phyloP scores from a whole-genome alignment of 495 filamentous ascomycete species.

The Hypoxylon cercidicola region DNA sequence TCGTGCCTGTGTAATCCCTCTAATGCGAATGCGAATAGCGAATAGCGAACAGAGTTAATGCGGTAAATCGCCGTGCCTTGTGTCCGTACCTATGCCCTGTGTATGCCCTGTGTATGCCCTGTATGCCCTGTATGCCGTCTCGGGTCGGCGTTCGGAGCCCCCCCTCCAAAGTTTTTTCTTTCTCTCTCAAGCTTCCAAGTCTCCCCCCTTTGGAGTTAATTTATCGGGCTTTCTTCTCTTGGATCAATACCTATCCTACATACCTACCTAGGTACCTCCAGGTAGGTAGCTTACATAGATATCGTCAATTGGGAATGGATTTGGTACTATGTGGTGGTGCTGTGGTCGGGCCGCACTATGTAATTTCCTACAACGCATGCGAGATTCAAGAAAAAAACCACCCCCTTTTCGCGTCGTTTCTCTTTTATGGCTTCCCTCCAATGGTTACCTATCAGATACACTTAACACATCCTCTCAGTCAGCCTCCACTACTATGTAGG shows the following conservation, averaged over 20 bases:
- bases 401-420: neutral
- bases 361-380: constrained; percentile 3
- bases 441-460: constrained; percentile 15
- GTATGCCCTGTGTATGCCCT: no score
- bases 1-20: constrained; percentile 11
- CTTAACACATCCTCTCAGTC: constrained; percentile 11
- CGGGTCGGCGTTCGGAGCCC: neutral
- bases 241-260: neutral
- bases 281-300: no score
- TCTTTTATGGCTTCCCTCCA: constrained; percentile 29
- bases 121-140: no score
- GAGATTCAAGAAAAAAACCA: constrained; percentile 6
- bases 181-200: no score
- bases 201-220: no score
- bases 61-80: neutral
- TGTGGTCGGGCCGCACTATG: constrained; percentile 11
- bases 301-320: no score
- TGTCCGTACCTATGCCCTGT: neutral
- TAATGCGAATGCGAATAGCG: constrained; percentile 15
- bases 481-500: no score
- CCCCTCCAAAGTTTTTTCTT: neutral
- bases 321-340: neutral
- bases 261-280: no score
- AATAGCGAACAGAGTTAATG: constrained; percentile 7
- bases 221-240: neutral